Base-by-base conservation (phyloP, 129 eudicot genomes). In the Arctium lappa region DNA sequence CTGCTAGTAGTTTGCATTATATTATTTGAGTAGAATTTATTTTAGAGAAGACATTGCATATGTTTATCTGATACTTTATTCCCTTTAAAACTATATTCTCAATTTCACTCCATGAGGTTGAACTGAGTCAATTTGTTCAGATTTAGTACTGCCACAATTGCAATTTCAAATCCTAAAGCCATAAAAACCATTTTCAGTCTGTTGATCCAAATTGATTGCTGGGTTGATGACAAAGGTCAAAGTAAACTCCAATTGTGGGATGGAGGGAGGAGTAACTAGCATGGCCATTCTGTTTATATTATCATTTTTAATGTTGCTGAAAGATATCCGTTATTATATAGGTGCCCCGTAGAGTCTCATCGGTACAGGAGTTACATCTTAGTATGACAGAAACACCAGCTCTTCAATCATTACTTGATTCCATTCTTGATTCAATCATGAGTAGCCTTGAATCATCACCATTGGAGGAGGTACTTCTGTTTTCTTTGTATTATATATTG, bases 321-420 rank as follows among this genome's bases (percentile, higher is more conserved):
- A 66, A 66, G 34, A 66, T 66, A 66, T 66, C 34, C 71, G 27
- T 27, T 13, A 8, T 13, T 39, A 8, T 16, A 48, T 80, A 85
- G 88, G 85, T 85, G 10, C 79, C 85, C 32, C 78, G 75, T 46
- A 71, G 85, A 72, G 68, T 85, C 33, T 71, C 71, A 3, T 53
- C 85, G 2, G 69, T 85, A 13, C 75, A 85, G 72, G 79, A 81
- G 36, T 76, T 81, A 46, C 53, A 81, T 85, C 79, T 85, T 2
- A 77, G 74, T 69, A 79, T 80, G 46, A 60, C 82, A 32, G 79
- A 85, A 81, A 77, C 40, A 70, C 71, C 69, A 46, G 73, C 69
- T 76, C 74, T 85, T 60, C 76, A 70, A 13, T 71, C 82, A 8
- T 81, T 85, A 65, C 31, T 76, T 42, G 79, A 76, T 44, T 72